Evolutionary conservation across 139 green algal species (phyloP), one percentile per base, ranked within the genome.

Genomic region (Auxenochlorella pyrenoidosa): DNA sequence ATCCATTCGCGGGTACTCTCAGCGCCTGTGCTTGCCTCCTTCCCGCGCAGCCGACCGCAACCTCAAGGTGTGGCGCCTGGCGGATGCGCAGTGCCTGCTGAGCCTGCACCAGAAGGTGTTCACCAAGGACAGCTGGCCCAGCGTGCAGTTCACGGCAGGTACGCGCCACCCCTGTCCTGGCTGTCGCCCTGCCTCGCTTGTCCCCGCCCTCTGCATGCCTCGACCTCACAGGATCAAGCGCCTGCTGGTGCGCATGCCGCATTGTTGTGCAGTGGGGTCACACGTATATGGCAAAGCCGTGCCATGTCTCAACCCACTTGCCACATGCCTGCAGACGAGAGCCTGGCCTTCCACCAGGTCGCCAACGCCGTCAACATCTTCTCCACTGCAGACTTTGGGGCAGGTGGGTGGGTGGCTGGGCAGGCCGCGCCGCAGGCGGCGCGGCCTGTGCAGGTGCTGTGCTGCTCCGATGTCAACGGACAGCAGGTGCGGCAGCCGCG

Each of bases 321-420:
- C 60, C 60, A 68, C 21, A n/a, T 28, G 30, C 66, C 26, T 21
- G 63, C 54, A 28, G 95, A 98, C 54, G 97, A 98, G 70, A 38
- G 15, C 1, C 47, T 92, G 16, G 89, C 92, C 0, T 90, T 92
- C 34, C 91, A 98, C 71, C 82, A 87, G 70, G 95, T 98, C 16
- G 96, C 91, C 60, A 98, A 97, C 89, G 97, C 96, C 22, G 88
- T 99, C 66, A 96, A 99, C 51, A 88, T 97, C 15, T 98, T 97
- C 92, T 87, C 92, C 60, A 43, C 86, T 24, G 81, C 47, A 0
- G 90, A 95, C 83, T 91, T 91, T 54, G 94, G 93, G 36, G 88
- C 88, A 90, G 83, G 94, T 54, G 72, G 0, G 19, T 36, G 3
- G 0, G 72, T 6, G 30, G 40, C 22, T 36, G n/a, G 2, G 70